Evolutionary conservation across 225 moss, liverwort and hornwort species (phyloP), one percentile per base, ranked within the genome.

Genomic region (Pseudisothecium myosuroides): DNA sequence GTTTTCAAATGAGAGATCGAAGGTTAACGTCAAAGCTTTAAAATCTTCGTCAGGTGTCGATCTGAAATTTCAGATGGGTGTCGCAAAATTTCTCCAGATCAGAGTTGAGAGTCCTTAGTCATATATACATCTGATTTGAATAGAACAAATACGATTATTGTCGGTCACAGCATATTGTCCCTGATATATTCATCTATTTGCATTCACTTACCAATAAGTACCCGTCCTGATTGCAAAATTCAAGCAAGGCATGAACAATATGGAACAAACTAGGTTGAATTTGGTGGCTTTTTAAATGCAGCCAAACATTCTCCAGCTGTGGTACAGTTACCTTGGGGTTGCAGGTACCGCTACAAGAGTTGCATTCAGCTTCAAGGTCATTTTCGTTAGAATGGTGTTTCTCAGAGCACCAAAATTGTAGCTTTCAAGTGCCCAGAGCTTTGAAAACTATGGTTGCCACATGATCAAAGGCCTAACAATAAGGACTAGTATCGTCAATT

Each of bases 271-370:
- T 13, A 8, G 17, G 13, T 36, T 18, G 61, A 75, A 75, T 73
- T 85, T 47, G 27, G 26, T 37, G 49, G 28, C n/a, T 37, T 20
- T 28, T 86, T 50, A 5, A n/a, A 29, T 52, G 29, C n/a, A 76
- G 52, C 24, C 54, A 21, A 86, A 65, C 31, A 65, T 31, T 52
- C 22, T 65, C 31, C 29, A 64, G 29, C n/a, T 21, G 36, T 7
- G 24, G 24, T 16, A 16, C 16, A 24, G 24, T 24, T 77, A 15
- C 9, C 9, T 69, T 41, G 29, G 54, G 39, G 67, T 84, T 89
- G 91, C 93, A 96, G 2, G 45, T 86, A 18, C 75, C 85, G 13
- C 92, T 18, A 94, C 87, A 4, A 83, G 74, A 10, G 88, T 83
- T 52, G 76, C 92, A 54, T 94, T 91, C 77, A 94, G 62, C 18